Percentiles rank a stretch among this genome's conserved stretches.
These are phyloP conservation scores for Psophocarpus tetragonolobus DNA, from an alignment of 306 rosid genomes.

Conservation along the genomic window DNA sequence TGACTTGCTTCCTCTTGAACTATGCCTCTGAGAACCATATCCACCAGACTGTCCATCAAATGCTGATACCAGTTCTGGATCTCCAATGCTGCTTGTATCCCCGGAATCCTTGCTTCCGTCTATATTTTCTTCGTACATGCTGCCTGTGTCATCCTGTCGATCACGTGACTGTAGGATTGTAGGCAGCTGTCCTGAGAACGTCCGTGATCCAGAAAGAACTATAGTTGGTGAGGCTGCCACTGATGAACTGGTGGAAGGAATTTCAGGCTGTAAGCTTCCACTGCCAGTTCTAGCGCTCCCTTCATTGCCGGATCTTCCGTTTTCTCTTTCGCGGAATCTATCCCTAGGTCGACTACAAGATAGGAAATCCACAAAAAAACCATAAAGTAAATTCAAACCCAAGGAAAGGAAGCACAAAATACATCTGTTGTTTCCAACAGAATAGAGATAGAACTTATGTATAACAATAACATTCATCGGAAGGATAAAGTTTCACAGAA, in stretches of 20 bases:
- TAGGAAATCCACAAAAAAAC: slow-evolving; percentile 9
- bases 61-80: slow-evolving; percentile 72
- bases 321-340: slow-evolving; percentile 90
- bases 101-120: slow-evolving; percentile 96
- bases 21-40: slow-evolving; percentile 81
- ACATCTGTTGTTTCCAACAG: slow-evolving; percentile 1
- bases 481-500: not conserved
- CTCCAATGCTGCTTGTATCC: slow-evolving; percentile 82
- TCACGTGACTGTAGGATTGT: slow-evolving; percentile 89
- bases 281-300: slow-evolving; percentile 60
- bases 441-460: not conserved
- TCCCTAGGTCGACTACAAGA: slow-evolving; percentile 80
- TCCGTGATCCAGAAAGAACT: slow-evolving; percentile 71
- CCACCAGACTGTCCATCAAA: slow-evolving; percentile 77
- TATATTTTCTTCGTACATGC: slow-evolving; percentile 75
- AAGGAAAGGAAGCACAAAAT: not conserved
- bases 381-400: not conserved
- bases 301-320: slow-evolving; percentile 76
- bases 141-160: slow-evolving; percentile 70
- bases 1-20: slow-evolving; percentile 81
- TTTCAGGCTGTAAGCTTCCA: slow-evolving; percentile 67
- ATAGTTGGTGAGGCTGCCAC: slow-evolving; percentile 56
- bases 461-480: not conserved
- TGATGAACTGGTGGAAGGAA: slow-evolving; percentile 56
- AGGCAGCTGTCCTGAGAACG: slow-evolving; percentile 76